These are phyloP conservation scores for Punctularia strigosozonata DNA, from an alignment of 768 basidiomycete genomes.

Conservation along the genomic window DNA sequence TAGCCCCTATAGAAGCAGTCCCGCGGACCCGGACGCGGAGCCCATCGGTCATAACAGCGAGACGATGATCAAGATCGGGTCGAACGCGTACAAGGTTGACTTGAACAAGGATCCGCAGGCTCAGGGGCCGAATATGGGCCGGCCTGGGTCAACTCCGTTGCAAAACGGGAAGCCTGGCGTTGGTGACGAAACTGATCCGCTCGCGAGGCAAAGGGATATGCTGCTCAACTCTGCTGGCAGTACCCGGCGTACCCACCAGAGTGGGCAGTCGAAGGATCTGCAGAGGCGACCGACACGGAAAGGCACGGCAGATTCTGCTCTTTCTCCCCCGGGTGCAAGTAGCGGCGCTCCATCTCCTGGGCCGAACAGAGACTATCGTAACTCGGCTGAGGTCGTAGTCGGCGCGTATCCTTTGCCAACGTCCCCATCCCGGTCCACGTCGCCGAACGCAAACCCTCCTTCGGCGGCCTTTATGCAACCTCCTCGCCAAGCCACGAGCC, in stretches of 20 bases:
- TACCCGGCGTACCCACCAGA: slow-evolving; percentile 28
- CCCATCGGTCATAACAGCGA: slow-evolving; percentile 52
- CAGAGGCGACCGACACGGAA: slow-evolving; percentile 5
- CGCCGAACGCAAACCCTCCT: slow-evolving; percentile 57
- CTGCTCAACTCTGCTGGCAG: slow-evolving; percentile 30
- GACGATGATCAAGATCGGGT: slow-evolving; percentile 62
- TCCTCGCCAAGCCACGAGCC: slow-evolving; percentile 31
- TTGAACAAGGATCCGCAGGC: slow-evolving; percentile 53
- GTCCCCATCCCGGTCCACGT: slow-evolving; percentile 52
- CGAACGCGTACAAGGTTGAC: slow-evolving; percentile 57
- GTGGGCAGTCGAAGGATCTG: slow-evolving; percentile 1
- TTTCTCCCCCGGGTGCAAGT: slow-evolving; percentile 2
- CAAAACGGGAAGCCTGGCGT: slow-evolving; percentile 15
- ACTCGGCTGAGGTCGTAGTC: slow-evolving; percentile 69
- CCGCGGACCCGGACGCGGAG: slow-evolving; percentile 38
- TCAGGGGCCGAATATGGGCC: slow-evolving; percentile 9
- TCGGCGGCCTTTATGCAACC: slow-evolving; percentile 72
- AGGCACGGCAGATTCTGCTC: slow-evolving; percentile 12
- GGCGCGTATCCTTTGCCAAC: slow-evolving; percentile 52
- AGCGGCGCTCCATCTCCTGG: slow-evolving; percentile 10
- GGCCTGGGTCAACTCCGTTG: slow-evolving; percentile 4
- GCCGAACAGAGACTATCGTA: slow-evolving; percentile 51
- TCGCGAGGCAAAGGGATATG: slow-evolving; percentile 55
- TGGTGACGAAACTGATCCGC: slow-evolving; percentile 39
- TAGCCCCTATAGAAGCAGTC: slow-evolving; percentile 3